phyloP scores from a whole-genome alignment of 768 basidiomycete species.

The Pulveroboletus sp. region DNA sequence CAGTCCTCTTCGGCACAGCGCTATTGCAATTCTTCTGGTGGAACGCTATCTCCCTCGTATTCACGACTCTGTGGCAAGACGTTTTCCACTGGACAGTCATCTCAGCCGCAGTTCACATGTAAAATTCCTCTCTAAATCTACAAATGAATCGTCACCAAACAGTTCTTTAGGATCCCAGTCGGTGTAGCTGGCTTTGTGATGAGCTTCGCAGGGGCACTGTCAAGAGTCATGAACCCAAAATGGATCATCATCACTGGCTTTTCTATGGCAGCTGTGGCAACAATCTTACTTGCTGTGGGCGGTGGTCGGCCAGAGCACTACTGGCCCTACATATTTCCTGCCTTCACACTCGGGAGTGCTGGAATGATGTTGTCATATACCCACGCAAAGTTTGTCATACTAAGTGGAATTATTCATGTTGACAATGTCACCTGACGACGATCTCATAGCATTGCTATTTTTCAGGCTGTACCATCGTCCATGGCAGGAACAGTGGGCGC shows the following conservation, averaged over 20 bases:
- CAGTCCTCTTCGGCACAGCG: slow-evolving; percentile 36
- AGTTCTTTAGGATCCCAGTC: slow-evolving; percentile 37
- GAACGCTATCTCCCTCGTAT: slow-evolving; percentile 32
- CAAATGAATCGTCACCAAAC: slow-evolving; percentile 1
- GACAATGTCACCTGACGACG: background rate
- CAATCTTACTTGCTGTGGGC: slow-evolving; percentile 40
- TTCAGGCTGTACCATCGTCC: slow-evolving; percentile 45
- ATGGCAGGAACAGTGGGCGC: slow-evolving; percentile 55
- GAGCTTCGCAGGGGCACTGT: slow-evolving; percentile 38
- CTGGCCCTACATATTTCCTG: slow-evolving; percentile 50
- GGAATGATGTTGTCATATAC: slow-evolving; percentile 46
- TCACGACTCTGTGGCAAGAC: slow-evolving; percentile 40
- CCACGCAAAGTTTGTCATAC: slow-evolving; percentile 52
- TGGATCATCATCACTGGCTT: slow-evolving; percentile 46
- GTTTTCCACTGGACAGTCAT: slow-evolving; percentile 42
- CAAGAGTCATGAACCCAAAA: slow-evolving; percentile 39
- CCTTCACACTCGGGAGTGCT: slow-evolving; percentile 44
- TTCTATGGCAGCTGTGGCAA: slow-evolving; percentile 35
- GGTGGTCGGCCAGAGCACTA: slow-evolving; percentile 41
- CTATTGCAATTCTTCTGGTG: slow-evolving; percentile 45
- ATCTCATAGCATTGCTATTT: slow-evolving; percentile 44
- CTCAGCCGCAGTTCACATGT: slow-evolving; percentile 40
- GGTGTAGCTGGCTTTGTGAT: slow-evolving; percentile 37
- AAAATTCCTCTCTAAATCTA: slow-evolving; percentile 5
- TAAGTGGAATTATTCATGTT: slow-evolving; percentile 23